Evolutionary conservation across 306 rosid genomes (phyloP).

Genomic region (Castanea crenata): DNA sequence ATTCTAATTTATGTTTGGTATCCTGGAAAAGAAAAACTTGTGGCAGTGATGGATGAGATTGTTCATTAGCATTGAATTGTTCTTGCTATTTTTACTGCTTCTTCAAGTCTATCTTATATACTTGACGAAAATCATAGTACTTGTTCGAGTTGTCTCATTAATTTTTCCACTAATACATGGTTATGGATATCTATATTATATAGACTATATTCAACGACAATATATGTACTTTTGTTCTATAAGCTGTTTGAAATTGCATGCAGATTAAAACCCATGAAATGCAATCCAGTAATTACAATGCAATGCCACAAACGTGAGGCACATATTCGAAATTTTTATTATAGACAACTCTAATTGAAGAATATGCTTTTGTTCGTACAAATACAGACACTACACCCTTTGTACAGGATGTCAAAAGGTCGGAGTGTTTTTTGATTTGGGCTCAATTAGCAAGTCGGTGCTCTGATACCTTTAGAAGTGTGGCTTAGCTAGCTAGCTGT

Average conservation of each 20-base stretch:
- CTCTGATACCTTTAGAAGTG: background rate
- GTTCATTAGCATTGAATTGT: background rate
- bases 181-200: no score
- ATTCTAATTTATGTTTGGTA: conserved; percentile 28
- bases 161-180: no score
- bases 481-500: background rate
- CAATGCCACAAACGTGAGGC: background rate
- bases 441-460: conserved; percentile 42
- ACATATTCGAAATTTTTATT: background rate
- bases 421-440: conserved; percentile 21
- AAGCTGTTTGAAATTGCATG: no score
- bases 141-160: no score
- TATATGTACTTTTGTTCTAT: no score
- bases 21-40: conserved; percentile 6
- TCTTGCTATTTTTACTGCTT: background rate
- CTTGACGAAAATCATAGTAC: no score
- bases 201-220: no score
- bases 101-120: background rate
- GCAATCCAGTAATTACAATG: no score
- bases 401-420: conserved; percentile 35
- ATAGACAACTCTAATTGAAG: background rate
- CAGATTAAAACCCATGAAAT: no score
- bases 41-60: conserved; percentile 10
- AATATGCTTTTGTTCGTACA: background rate
- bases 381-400: conserved; percentile 33